Evolutionary conservation across 1,284 basidiomycete species (phyloP).

Genomic region (Ceratobasidium sp.): DNA sequence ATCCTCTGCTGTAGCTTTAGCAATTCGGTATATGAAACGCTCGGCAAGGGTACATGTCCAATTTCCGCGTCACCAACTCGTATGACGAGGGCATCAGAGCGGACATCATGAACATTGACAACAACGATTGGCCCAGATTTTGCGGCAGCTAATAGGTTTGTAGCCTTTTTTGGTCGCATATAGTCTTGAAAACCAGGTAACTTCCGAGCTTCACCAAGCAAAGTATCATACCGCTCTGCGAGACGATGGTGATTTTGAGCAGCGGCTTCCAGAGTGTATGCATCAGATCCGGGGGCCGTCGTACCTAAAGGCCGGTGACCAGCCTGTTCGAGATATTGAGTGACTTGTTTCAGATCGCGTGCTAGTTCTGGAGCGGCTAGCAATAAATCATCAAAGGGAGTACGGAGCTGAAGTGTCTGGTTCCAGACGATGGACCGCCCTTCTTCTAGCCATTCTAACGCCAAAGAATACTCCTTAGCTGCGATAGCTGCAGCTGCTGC

Average conservation of each 20-base stretch:
- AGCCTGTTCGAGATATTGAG: constrained; percentile 11
- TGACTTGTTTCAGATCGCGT: not conserved
- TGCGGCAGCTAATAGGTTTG: constrained; percentile 19
- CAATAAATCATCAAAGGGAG: not conserved
- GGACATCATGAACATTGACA: constrained; percentile 31
- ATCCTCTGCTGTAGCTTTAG: not conserved
- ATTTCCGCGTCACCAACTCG: not conserved
- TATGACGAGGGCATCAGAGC: constrained; percentile 41
- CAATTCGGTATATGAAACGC: not conserved
- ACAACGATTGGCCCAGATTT: constrained; percentile 36
- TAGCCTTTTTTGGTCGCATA: constrained; percentile 22
- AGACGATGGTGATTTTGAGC: constrained; percentile 6
- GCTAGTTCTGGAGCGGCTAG: not conserved
- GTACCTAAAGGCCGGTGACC: not conserved
- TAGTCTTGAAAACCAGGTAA: constrained; percentile 41
- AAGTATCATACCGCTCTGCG: constrained; percentile 20
- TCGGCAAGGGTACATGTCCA: constrained; percentile 17
- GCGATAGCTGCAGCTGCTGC: not conserved
- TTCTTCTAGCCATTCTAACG: constrained; percentile 22
- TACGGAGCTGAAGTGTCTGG: constrained; percentile 15
- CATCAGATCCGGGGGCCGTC: not conserved
- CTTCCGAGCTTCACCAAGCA: constrained; percentile 35
- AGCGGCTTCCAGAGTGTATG: not conserved
- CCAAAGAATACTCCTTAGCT: not conserved
- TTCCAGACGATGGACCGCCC: constrained; percentile 10